Percentiles rank a stretch among this genome's conserved stretches.
Conservation (phyloP, 2,329 filamentous ascomycete genomes). For the Aulographum hederae region DNA sequence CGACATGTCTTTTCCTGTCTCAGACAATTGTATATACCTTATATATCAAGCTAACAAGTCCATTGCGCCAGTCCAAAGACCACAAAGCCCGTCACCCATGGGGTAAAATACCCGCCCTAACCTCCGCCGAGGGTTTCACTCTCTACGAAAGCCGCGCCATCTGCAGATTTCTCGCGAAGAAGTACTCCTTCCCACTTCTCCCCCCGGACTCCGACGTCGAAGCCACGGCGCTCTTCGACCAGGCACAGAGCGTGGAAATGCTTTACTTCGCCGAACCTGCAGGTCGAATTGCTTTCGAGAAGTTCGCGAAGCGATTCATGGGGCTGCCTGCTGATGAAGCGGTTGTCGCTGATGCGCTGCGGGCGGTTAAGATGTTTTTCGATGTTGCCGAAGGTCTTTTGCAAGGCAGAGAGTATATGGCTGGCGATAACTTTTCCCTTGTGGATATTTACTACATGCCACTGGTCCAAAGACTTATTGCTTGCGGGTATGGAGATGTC, state of each 20-base stretch:
- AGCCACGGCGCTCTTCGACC: conserved; percentile 24
- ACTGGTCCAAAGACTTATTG: no score
- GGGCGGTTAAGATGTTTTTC: conserved; percentile 22
- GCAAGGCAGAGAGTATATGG: conserved; percentile 24
- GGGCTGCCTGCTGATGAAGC: conserved; percentile 23
- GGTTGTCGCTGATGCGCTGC: conserved; percentile 19
- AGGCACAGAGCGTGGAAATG: conserved; percentile 23
- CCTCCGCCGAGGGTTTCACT: no score
- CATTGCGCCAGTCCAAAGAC: no score
- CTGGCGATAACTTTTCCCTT: conserved; percentile 24
- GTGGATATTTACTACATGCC: conserved; percentile 30
- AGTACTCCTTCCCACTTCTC: conserved; percentile 27
- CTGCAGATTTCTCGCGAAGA: conserved; percentile 26
- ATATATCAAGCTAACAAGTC: no score
- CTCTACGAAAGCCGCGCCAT: no score
- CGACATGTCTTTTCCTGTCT: no score
- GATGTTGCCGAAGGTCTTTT: conserved; percentile 23
- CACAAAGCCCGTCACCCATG: no score
- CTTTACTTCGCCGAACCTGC: conserved; percentile 24
- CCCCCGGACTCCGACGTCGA: conserved; percentile 20
- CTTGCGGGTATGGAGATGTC: no score
- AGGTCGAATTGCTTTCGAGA: conserved; percentile 26
- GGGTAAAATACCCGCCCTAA: no score
- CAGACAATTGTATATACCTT: no score
- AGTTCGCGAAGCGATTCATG: conserved; percentile 26